Conservation (phyloP, 1,139 yeast species). For the Scheffersomyces illinoinensis region DNA sequence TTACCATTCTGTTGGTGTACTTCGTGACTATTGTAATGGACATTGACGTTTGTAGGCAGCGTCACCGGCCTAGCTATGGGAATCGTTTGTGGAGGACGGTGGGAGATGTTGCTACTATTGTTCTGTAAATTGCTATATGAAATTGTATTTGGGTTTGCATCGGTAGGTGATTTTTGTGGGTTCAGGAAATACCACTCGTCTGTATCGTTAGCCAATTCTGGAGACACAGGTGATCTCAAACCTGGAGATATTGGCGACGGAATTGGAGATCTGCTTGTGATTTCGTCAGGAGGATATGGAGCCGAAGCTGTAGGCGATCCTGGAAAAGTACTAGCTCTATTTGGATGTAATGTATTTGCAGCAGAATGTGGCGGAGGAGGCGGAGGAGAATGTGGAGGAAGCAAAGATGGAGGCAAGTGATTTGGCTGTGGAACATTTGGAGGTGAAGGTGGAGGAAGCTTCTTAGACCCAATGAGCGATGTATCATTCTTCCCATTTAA, state of each 20-base stretch:
- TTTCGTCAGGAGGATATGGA: conserved; percentile 14
- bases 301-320: conserved; percentile 7
- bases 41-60: conserved; percentile 8
- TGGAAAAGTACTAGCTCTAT: conserved; percentile 11
- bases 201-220: conserved; percentile 23
- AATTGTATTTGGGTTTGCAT: not conserved
- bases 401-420: conserved; percentile 1
- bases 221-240: conserved; percentile 9
- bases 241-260: not conserved
- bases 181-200: conserved; percentile 3
- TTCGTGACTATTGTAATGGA: conserved; percentile 1
- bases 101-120: conserved; percentile 7
- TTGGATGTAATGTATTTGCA: conserved; percentile 8
- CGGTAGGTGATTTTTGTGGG: conserved; percentile 7
- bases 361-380: conserved; percentile 22
- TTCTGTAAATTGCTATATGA: not conserved
- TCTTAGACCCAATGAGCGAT: not conserved
- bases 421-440: not conserved
- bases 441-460: not conserved
- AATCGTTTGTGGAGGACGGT: conserved; percentile 8
- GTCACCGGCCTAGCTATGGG: conserved; percentile 8
- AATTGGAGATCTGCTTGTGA: not conserved
- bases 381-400: conserved; percentile 6
- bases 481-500: not conserved
- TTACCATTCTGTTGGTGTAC: not conserved